Evolutionary conservation across 2,329 filamentous ascomycete genomes (phyloP).

Genomic region (Botrytis pseudocinerea): DNA sequence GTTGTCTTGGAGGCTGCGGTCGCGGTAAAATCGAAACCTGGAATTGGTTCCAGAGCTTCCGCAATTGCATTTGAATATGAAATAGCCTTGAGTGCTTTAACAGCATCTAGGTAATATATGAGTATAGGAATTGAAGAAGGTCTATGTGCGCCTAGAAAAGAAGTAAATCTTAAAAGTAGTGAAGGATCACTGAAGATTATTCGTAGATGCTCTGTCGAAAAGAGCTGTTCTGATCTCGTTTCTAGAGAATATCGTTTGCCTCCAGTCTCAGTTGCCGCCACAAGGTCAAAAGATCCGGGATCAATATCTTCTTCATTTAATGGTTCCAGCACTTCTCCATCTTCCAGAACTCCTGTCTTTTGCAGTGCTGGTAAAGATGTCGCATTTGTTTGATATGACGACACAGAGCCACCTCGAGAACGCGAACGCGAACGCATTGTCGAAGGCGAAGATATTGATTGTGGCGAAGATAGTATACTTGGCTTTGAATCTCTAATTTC

Average conservation of each 20-base stretch:
- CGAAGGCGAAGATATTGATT: constrained; percentile 26
- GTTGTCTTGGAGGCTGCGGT: constrained; percentile 52
- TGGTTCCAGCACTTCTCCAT: constrained; percentile 53
- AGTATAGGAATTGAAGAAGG: constrained; percentile 65
- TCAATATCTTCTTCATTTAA: constrained; percentile 50
- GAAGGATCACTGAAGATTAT: constrained; percentile 65
- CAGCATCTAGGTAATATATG: constrained; percentile 69
- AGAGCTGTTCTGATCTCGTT: constrained; percentile 62
- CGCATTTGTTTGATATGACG: constrained; percentile 36
- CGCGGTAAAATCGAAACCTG: constrained; percentile 56
- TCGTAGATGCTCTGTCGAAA: constrained; percentile 64
- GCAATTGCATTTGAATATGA: constrained; percentile 70
- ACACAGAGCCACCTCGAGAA: constrained; percentile 32
- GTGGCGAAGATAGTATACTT: constrained; percentile 6
- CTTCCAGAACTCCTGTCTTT: constrained; percentile 39
- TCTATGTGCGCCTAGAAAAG: constrained; percentile 61
- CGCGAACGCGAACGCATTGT: constrained; percentile 27
- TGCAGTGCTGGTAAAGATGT: constrained; percentile 39
- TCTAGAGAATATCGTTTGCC: constrained; percentile 57
- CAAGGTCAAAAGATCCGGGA: constrained; percentile 54
- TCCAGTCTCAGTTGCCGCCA: constrained; percentile 46
- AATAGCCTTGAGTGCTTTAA: constrained; percentile 71
- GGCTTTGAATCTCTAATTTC: constrained; percentile 20
- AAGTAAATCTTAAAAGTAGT: constrained; percentile 64
- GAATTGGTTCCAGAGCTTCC: constrained; percentile 57